Evolutionary conservation across 2,329 filamentous ascomycete genomes (phyloP), one percentile per base, ranked within the genome.

Genomic region (Madurella fahalii): DNA sequence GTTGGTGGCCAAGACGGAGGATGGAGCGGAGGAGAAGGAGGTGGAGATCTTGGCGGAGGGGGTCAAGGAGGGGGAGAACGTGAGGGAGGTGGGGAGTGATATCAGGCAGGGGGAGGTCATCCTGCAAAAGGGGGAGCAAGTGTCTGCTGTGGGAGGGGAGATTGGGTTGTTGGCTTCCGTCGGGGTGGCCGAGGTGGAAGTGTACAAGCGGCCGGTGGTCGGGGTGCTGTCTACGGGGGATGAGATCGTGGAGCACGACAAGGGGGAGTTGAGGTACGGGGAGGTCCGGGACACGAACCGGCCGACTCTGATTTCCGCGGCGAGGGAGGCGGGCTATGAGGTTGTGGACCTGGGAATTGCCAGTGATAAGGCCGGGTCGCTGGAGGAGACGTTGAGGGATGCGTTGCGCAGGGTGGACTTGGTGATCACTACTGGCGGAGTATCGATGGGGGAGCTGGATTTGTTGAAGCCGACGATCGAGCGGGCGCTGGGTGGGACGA

Each of bases 401-500:
- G 90, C 87, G 1, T 76, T 97, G 57, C 81, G 88, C 17, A 76
- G 77, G 46, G 85, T 86, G 25, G 92, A 96, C 66, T 75, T 97
- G 12, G 80, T 99, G 54, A 84, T 99, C 65, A 97, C 94, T 15
- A 93, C 89, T 0, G 94, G 94, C 18, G 94, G 94, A 46, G 94
- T 97, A 17, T 95, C 90, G 9, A 99, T 99, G 94, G 94, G 94
- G 53, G 94, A 99, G 72, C 83, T 96, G 2, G 94, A 99, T 70
- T 85, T 99, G 8, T 82, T 99, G 17, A 99, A 99, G 69, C 93
- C 94, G 0, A 97, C 93, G 0, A 89, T 99, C 64, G 94, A 97
- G 74, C 86, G 93, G 41, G 79, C 85, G 1, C 81, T 99, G 1
- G 90, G 91, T 53, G 94, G 94, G 8, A 94, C 86, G 0, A 96